Base-by-base conservation (phyloP, 1,139 yeast species). In the Sugiyamaella xylanicola region DNA sequence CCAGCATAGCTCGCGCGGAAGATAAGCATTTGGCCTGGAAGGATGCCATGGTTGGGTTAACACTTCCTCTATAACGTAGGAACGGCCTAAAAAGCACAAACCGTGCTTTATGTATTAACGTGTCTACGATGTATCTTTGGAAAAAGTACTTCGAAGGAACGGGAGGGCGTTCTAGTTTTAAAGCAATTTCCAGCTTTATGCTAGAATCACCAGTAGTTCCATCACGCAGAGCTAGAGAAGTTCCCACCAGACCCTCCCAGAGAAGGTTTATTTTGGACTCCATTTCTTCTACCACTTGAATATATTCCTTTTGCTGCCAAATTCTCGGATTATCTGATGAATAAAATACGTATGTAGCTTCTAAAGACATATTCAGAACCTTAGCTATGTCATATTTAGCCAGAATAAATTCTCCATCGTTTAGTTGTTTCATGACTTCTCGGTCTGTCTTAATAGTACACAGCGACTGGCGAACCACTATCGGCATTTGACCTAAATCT, bases 81-180 rank as follows among this genome's bases (percentile, higher is more conserved):
- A 57, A 57, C 4, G 60, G 60, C 19, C 56, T 48, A 22, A 46
- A 55, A 9, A 57, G 51, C 3, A 53, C 55, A 51, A 52, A 55
- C 11, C 58, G 15, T 20, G 56, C 55, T 29, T 54, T 53, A 22
- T 57, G 60, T 17, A 57, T 55, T 48, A 55, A 32, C 15, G 57
- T 57, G 47, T 57, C 60, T 2, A 57, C 45, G 35, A 55, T 48
- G 46, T 52, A 57, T 48, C 60, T 53, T 40, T 57, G 60, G 17
- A 57, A 51, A 35, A 48, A 40, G 4, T 50, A 39, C 27, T 55
- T 57, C 2, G 58, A 40, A 8, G 55, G 45, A n/a, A 51, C 45
- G 2, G 54, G 29, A 3, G 60, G 60, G 20, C 41, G 51, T 32
- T 55, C 58, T 32, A 57, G 22, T 20, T 45, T 51, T 17, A 57